Evolutionary conservation across 495 filamentous ascomycete species (phyloP).

Genomic region (Penicillium antarcticum): DNA sequence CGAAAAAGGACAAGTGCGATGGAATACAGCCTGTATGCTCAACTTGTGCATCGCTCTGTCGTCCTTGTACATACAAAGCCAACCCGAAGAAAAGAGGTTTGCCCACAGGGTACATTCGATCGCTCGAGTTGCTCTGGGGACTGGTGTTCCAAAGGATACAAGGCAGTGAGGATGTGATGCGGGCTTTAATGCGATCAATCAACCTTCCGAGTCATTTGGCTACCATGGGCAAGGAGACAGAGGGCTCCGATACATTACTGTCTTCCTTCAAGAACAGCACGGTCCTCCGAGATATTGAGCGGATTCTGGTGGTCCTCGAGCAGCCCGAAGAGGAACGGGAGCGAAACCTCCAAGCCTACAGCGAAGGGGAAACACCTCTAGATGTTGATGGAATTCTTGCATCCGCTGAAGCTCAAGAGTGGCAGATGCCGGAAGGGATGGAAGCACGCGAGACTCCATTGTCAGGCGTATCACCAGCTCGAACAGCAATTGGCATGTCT

Average conservation of each 20-base stretch:
- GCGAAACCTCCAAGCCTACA: slow-evolving; percentile 16
- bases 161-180: slow-evolving; percentile 44
- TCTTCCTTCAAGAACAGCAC: slow-evolving; percentile 54
- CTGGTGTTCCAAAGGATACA: slow-evolving; percentile 41
- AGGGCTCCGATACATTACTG: slow-evolving; percentile 44
- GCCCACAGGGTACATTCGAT: slow-evolving; percentile 43
- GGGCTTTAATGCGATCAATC: slow-evolving; percentile 34
- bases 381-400: slow-evolving; percentile 35
- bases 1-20: slow-evolving; percentile 65
- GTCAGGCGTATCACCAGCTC: slow-evolving; percentile 28
- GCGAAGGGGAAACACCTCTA: slow-evolving; percentile 31
- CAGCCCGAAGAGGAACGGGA: slow-evolving; percentile 37
- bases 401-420: slow-evolving; percentile 36
- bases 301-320: slow-evolving; percentile 44
- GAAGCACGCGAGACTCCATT: slow-evolving; percentile 20
- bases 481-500: slow-evolving; percentile 22
- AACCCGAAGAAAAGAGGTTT: slow-evolving; percentile 66
- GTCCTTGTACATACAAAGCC: slow-evolving; percentile 63
- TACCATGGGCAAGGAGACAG: slow-evolving; percentile 43
- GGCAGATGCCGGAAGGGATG: slow-evolving; percentile 35
- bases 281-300: slow-evolving; percentile 51
- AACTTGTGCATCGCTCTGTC: slow-evolving; percentile 57
- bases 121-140: slow-evolving; percentile 39
- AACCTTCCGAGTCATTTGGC: slow-evolving; percentile 41
- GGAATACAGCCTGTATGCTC: slow-evolving; percentile 59